Base-by-base conservation (phyloP, 768 basidiomycete species). In the Russula griseocarnosa region DNA sequence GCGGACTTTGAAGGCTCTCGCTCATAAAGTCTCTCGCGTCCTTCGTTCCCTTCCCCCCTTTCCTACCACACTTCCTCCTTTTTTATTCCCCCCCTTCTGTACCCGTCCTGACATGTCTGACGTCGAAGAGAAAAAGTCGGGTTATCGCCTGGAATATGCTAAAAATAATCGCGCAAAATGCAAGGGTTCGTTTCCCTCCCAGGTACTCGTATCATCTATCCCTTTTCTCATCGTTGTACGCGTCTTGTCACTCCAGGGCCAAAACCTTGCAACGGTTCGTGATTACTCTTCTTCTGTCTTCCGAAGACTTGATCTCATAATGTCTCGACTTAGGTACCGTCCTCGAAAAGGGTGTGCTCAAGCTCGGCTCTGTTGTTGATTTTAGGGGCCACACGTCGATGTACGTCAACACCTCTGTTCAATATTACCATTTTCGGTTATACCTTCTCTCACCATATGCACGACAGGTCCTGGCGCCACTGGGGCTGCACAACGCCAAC, bases 401-500 rank as follows among this genome's bases (percentile, higher is more conserved):
- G 90, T 90, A 73, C 69, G 79, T 42, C 40, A 55, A 58, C 22
- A n/a, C n/a, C 3, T 7, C 18, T 34, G 53, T 3, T 34, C 34
- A 13, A 36, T 36, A 36, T 36, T 36, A 36, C 36, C 5, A 13
- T 36, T 13, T 36, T 36, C 13, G 34, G 11, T 36, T 0, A 36
- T 13, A 36, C 36, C 36, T 13, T 36, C 36, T 36, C 36, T 3
- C 13, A 36, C n/a, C n/a, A n/a, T n/a, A 36, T 36, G 2, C 36
- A 36, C 36, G 11, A 36, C 53, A 92, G 90, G 71, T 73, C 79
- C 38, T 96, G 91, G 91, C 85, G 92, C 66, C 94, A 96, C 71
- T 96, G 92, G 92, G 93, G 93, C 22, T 95, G 94, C 71, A 80
- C 82, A 8, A 93, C 92, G 0, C 50, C 79, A 22, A 84, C 81